Evolutionary conservation across 345 rosid species (phyloP).

Genomic region (Aurinia saxatilis): DNA sequence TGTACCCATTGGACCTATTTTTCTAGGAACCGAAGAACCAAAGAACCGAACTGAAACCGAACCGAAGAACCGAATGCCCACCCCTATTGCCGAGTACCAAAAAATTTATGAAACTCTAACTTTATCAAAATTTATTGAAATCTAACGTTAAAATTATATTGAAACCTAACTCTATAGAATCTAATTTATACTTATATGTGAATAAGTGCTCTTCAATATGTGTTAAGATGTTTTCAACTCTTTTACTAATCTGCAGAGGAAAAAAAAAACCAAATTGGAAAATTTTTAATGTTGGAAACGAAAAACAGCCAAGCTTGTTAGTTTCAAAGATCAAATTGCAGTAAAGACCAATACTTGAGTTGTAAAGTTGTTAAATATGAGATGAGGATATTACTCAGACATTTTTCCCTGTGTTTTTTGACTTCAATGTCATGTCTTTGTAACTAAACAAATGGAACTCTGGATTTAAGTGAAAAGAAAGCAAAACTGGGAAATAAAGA

Average conservation of each 20-base stretch:
- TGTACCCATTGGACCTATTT: too few species aligned
- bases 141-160: too few species aligned
- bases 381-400: conserved; percentile 92
- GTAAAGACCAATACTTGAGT: conserved; percentile 43
- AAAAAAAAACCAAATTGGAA: neutral
- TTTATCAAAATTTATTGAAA: too few species aligned
- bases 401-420: conserved; percentile 70
- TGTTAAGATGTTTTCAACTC: conserved; percentile 69
- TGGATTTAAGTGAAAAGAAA: neutral
- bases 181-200: too few species aligned
- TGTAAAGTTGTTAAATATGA: conserved; percentile 72
- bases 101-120: too few species aligned
- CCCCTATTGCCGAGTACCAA: too few species aligned
- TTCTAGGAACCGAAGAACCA: too few species aligned
- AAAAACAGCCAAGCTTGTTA: neutral
- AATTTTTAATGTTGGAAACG: neutral
- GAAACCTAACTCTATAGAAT: too few species aligned
- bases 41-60: too few species aligned
- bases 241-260: conserved; percentile 59
- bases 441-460: conserved; percentile 41
- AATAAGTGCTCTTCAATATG: too few species aligned
- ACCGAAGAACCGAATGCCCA: too few species aligned
- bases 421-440: conserved; percentile 85
- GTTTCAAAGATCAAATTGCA: neutral
- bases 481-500: too few species aligned